Evolutionary conservation across 1,284 basidiomycete species (phyloP), one percentile per base, ranked within the genome.

Genomic region (Abortiporus biennis): DNA sequence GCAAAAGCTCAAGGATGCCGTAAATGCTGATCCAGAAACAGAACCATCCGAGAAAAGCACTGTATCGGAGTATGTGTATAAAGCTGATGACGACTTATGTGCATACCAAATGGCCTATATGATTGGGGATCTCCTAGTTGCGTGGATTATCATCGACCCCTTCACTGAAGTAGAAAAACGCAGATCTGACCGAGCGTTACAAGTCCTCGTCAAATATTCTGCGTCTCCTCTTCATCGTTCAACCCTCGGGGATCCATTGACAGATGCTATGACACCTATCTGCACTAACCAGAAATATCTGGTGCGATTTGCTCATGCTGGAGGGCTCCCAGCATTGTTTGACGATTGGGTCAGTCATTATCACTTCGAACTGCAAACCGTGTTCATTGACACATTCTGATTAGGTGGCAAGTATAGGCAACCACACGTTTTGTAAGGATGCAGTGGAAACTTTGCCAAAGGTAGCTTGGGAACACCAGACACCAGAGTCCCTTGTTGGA

Each of bases 221-320:
- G 56, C 54, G 17, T 42, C 37, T 6, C 38, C 34, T 3, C 38
- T 46, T n/a, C 47, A 49, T 32, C 48, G 59, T 9, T 9, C 30
- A 6, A 47, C 51, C 1, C 46, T 56, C 2, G 59, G 59, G 2
- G 59, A 60, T 39, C 36, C 56, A 1, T 31, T 61, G 32, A 56
- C 59, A 5, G 56, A 59, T 37, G 49, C 57, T 2, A 56, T 59
- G 53, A 43, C 52, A 9, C 55, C 56, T 5, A 43, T 61, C 24
- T 61, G 59, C 39, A 50, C 48, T 49, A 46, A 38, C 1, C 42
- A 41, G 15, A 40, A 43, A 5, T 17, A 47, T 2, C 38, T 57
- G 4, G 41, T 53, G n/a, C 42, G 43, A 20, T 60, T 59, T 34
- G 44, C 44, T 5, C 57, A 55, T 12, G 56, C 54, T 1, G 59